Evolutionary conservation across 2,329 filamentous ascomycete genomes (phyloP), one percentile per base, ranked within the genome.

Genomic region (Trichoderma lentiforme): DNA sequence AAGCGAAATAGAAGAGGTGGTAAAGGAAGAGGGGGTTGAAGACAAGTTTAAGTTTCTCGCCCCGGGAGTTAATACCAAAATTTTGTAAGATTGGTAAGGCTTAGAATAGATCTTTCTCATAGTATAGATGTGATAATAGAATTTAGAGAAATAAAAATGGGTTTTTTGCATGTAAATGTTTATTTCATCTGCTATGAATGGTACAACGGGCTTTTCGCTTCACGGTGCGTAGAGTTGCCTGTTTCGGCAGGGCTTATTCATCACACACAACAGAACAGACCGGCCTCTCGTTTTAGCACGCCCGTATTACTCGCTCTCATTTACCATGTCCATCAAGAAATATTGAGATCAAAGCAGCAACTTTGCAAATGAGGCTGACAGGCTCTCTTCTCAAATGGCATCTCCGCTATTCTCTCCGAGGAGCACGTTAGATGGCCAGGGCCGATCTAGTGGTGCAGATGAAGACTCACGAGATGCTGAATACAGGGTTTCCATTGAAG

Each of bases 11-110:
- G 61, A 39, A 1, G 47, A 76, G 58, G 79, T 73, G 8, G 80
- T 85, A 15, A 74, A 78, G 65, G 74, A 75, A 14, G 81, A 81
- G 56, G 81, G 81, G 0, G 72, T 84, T 7, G 57, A 32, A 8
- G 78, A 82, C 6, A 77, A 80, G 57, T 65, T 65, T 5, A 53
- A 51, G 39, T 65, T 65, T n/a, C 39, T 65, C 11, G 11, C 26
- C 14, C 62, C 26, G 5, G 62, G 62, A 32, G 6, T 61, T 12
- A 3, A 28, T 47, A 63, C 36, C 14, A 43, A 47, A 24, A 63
- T 63, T 4, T 8, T 47, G 34, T 43, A 47, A 12, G 18, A 11
- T 63, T 18, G 6, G 15, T 11, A 11, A 6, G 9, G 15, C 6
- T 36, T 1, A 5, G 3, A 36, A 15, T 36, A 36, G 11, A 24